Evolutionary conservation across 2,329 filamentous ascomycete species (phyloP).

Genomic region (Trichoderma hamatum): DNA sequence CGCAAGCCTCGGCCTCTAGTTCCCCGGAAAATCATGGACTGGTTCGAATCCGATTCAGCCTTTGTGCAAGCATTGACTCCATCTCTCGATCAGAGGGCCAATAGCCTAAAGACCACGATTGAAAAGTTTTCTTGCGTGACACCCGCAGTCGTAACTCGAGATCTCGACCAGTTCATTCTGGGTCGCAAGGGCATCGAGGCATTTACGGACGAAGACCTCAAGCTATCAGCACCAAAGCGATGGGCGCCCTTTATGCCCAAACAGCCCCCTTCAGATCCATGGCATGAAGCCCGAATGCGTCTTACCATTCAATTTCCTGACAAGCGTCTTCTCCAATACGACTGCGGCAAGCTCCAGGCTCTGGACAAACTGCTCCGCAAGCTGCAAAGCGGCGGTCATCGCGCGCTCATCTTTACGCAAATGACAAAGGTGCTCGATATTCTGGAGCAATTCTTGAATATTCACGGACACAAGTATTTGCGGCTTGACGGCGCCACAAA

Average conservation of each 20-base stretch:
- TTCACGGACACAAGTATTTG: slow-evolving; percentile 95
- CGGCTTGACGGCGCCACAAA: slow-evolving; percentile 96
- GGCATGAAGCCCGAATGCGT: slow-evolving; percentile 91
- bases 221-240: slow-evolving; percentile 58
- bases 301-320: slow-evolving; percentile 96
- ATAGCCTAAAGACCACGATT: slow-evolving; percentile 72
- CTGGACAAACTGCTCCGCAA: slow-evolving; percentile 84
- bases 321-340: slow-evolving; percentile 92
- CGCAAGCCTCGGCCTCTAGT: slow-evolving; percentile 62
- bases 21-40: slow-evolving; percentile 67
- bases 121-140: slow-evolving; percentile 92
- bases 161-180: slow-evolving; percentile 69
- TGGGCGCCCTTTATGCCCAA: slow-evolving; percentile 61
- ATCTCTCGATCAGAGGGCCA: slow-evolving; percentile 72
- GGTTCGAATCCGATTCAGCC: slow-evolving; percentile 73
- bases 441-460: slow-evolving; percentile 95
- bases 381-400: slow-evolving; percentile 86
- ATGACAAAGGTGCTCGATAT: slow-evolving; percentile 99
- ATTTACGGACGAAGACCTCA: slow-evolving; percentile 60
- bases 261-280: slow-evolving; percentile 70
- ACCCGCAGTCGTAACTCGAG: slow-evolving; percentile 80
- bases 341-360: slow-evolving; percentile 93
- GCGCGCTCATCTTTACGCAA: slow-evolving; percentile 96
- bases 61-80: slow-evolving; percentile 69
- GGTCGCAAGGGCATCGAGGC: slow-evolving; percentile 61